Evolutionary conservation across 2,329 filamentous ascomycete species (phyloP).

Genomic region (Fusarium sp.): DNA sequence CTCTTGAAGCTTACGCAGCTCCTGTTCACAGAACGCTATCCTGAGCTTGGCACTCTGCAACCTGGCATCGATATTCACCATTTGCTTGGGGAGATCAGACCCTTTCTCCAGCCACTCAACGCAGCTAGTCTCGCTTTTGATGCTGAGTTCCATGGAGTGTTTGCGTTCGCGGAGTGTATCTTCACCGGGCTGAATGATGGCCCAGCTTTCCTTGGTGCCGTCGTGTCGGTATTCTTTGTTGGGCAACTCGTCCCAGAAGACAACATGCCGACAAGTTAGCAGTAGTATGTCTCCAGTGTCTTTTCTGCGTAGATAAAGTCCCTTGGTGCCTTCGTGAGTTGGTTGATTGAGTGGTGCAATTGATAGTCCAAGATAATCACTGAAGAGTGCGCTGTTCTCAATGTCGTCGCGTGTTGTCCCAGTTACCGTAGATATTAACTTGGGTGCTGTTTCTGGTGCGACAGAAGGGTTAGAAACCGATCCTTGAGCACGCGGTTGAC

Average conservation of each 20-base stretch:
- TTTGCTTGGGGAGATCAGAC: not conserved
- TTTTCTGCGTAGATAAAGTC: not conserved
- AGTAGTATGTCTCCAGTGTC: conserved; percentile 23
- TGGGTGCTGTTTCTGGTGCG: not conserved
- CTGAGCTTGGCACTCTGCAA: not conserved
- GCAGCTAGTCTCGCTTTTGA: not conserved
- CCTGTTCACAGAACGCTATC: not conserved
- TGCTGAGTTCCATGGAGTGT: not conserved
- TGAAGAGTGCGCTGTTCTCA: not conserved
- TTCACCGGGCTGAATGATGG: not conserved
- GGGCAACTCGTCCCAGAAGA: not conserved
- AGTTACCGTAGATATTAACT: not conserved
- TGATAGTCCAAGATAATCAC: not conserved
- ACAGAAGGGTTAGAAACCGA: not conserved
- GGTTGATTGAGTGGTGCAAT: conserved; percentile 17
- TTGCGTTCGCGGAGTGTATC: not conserved
- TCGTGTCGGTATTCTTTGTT: not conserved
- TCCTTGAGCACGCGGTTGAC: not conserved
- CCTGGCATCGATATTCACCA: not conserved
- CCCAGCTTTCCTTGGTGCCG: not conserved
- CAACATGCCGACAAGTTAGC: conserved; percentile 21
- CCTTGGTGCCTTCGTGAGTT: conserved; percentile 25
- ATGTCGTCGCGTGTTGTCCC: not conserved
- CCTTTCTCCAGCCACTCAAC: not conserved
- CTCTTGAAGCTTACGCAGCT: not conserved